Conservation (phyloP, 495 filamentous ascomycete species). For the Immersiella caudata region DNA sequence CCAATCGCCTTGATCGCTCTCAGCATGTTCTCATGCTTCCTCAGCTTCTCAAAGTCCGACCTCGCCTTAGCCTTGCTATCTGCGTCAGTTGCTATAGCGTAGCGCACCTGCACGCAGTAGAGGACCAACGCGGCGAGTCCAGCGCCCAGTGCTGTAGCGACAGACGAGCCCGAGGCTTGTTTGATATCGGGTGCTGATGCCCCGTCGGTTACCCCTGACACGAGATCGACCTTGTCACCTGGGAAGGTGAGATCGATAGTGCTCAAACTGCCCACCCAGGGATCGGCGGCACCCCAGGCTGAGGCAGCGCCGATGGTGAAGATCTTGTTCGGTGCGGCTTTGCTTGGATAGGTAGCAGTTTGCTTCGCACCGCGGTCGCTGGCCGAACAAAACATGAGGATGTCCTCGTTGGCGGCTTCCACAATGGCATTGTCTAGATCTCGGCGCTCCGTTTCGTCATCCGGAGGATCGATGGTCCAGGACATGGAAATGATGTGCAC, state of each 20-base stretch:
- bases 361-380: slow-evolving; percentile 19
- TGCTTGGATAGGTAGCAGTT: slow-evolving; percentile 16
- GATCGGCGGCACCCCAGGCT: not conserved
- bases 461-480: slow-evolving; percentile 24
- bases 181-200: not conserved
- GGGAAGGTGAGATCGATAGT: not conserved
- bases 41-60: not conserved
- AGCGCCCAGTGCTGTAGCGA: not conserved
- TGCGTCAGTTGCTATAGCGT: not conserved
- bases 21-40: not conserved
- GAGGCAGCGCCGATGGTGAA: slow-evolving; percentile 21
- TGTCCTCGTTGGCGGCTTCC: slow-evolving; percentile 18
- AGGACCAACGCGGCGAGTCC: not conserved
- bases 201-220: not conserved
- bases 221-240: not conserved
- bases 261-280: not conserved
- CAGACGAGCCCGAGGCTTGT: not conserved
- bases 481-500: slow-evolving; percentile 30
- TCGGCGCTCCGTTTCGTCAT: slow-evolving; percentile 1
- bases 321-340: slow-evolving; percentile 15
- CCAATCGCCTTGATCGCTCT: not conserved
- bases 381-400: slow-evolving; percentile 27
- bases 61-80: not conserved
- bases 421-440: slow-evolving; percentile 18
- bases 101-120: not conserved